These are phyloP conservation scores for Sugiyamaella smithiae DNA, from an alignment of 805 yeast genomes.

Conservation along the genomic window DNA sequence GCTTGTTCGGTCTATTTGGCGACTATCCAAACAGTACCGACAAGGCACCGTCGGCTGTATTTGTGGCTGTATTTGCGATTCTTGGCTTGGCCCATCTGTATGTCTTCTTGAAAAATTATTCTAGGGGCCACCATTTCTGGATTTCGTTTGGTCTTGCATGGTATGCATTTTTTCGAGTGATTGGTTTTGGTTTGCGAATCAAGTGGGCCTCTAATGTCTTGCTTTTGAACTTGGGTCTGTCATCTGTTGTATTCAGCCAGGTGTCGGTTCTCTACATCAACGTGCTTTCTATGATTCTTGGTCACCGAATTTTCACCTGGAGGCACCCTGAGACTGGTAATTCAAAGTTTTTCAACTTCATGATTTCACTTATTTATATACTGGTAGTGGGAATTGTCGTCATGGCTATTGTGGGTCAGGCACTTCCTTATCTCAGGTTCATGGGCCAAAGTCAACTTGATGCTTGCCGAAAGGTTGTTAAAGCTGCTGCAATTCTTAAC, in stretches of 20 bases:
- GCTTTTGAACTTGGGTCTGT: conserved; percentile 48
- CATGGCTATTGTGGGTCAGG: conserved; percentile 68
- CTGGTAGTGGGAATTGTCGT: conserved; percentile 56
- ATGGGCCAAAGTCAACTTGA: conserved; percentile 43
- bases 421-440: conserved; percentile 57
- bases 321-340: conserved; percentile 71
- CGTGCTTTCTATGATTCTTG: conserved; percentile 59
- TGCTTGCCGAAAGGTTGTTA: conserved; percentile 54
- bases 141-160: conserved; percentile 51
- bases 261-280: conserved; percentile 58
- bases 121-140: conserved; percentile 61
- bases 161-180: conserved; percentile 50
- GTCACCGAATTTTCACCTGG: conserved; percentile 75
- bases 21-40: conserved; percentile 56
- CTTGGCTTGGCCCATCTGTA: conserved; percentile 46
- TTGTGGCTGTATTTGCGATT: conserved; percentile 51
- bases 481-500: conserved; percentile 49
- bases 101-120: conserved; percentile 47
- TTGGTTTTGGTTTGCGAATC: conserved; percentile 60
- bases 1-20: conserved; percentile 49
- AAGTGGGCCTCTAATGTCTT: conserved; percentile 57
- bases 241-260: conserved; percentile 54
- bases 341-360: conserved; percentile 44
- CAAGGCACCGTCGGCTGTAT: conserved; percentile 58
- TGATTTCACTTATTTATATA: conserved; percentile 50